Conservation (phyloP, 257 asterid genomes). For the Echium plantagineum region DNA sequence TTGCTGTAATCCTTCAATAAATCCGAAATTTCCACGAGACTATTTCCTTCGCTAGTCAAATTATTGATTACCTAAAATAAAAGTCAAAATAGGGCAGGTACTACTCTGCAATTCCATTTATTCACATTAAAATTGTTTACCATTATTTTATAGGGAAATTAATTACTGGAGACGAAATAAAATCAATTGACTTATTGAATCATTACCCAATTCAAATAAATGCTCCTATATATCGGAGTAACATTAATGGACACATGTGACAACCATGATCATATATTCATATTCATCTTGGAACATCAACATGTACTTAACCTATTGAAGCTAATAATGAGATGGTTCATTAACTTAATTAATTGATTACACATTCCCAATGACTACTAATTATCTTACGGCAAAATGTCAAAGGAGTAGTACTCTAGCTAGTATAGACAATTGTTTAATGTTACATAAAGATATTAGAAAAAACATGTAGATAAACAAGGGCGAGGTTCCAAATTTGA, state of each 20-base stretch:
- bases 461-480: too few species aligned
- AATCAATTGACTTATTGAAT: background rate
- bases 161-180: background rate
- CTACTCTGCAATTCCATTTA: background rate
- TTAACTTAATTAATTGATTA: too few species aligned
- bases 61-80: background rate
- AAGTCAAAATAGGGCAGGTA: background rate
- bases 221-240: background rate
- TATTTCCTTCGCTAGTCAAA: background rate
- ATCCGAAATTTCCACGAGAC: background rate
- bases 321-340: too few species aligned
- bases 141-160: background rate
- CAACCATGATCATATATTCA: background rate
- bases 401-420: too few species aligned
- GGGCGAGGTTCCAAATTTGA: too few species aligned
- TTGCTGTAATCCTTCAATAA: background rate
- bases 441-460: too few species aligned
- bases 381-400: too few species aligned
- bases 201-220: background rate
- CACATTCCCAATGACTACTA: too few species aligned
- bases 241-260: background rate
- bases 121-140: background rate
- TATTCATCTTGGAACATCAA: background rate
- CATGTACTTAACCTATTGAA: background rate
- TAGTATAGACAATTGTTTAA: too few species aligned